A percentile compares a stretch with the other conserved stretches of the same genome.
Conservation (phyloP, 768 basidiomycete genomes). For the Pleurotus tuber-regium region DNA sequence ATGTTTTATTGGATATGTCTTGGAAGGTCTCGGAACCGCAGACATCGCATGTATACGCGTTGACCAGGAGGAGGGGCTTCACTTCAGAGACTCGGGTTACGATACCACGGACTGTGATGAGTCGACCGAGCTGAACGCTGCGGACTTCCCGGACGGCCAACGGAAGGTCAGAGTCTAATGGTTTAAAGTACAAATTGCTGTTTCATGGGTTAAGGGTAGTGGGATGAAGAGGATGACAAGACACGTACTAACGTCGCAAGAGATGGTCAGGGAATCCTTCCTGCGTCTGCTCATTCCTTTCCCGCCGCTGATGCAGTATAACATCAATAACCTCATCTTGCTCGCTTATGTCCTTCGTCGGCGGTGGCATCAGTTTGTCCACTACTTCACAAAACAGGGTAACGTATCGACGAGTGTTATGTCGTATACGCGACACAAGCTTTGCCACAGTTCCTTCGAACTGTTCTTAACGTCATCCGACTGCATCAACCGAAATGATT, state of each 20-base stretch:
- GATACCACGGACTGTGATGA: conserved; percentile 97
- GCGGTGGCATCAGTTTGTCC: conserved; percentile 84
- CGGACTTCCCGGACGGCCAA: conserved; percentile 92
- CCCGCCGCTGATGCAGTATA: conserved; percentile 89
- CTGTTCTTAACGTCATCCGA: conserved; percentile 32
- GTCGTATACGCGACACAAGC: conserved; percentile 74
- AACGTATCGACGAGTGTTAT: conserved; percentile 89
- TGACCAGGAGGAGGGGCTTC: conserved; percentile 94
- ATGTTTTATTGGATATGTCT: conserved; percentile 90
- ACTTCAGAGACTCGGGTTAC: conserved; percentile 99
- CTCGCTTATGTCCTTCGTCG: conserved; percentile 87
- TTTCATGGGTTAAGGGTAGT: neutral
- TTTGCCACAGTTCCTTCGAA: conserved; percentile 69
- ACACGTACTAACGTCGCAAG: conserved; percentile 89
- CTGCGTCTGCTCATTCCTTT: conserved; percentile 79
- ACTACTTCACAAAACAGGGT: conserved; percentile 86
- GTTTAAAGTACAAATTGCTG: conserved; percentile 94
- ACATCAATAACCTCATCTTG: conserved; percentile 96
- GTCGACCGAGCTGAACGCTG: conserved; percentile 80
- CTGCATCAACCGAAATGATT: neutral
- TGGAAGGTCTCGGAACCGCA: conserved; percentile 99
- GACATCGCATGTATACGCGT: conserved; percentile 97
- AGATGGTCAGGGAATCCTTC: conserved; percentile 88
- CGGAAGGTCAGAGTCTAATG: conserved; percentile 69
- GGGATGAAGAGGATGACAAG: conserved; percentile 11